Evolutionary conservation across 495 filamentous ascomycete genomes (phyloP).

Genomic region (Emericellopsis terricola): DNA sequence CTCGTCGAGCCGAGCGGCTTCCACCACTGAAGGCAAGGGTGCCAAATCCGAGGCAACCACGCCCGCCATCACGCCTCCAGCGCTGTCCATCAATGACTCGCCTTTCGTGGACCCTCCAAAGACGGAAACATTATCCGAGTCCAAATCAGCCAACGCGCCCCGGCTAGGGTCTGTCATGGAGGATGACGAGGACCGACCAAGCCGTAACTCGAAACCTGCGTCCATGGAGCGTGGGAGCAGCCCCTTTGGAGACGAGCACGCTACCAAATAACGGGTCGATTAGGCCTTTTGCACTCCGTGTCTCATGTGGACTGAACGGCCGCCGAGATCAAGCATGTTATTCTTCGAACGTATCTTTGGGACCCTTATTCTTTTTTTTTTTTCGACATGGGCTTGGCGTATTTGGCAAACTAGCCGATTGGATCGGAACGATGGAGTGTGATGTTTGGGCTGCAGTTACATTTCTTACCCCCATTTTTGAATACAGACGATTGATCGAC

Average conservation of each 20-base stretch:
- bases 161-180: conserved; percentile 35
- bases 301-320: neutral
- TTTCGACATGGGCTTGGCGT: neutral
- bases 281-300: neutral
- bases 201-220: conserved; percentile 11
- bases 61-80: too few species aligned
- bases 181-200: conserved; percentile 24
- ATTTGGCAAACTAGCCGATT: neutral
- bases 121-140: conserved; percentile 2
- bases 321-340: neutral
- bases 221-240: conserved; percentile 20
- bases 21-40: too few species aligned
- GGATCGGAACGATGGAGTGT: neutral
- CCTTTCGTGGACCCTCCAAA: conserved; percentile 39
- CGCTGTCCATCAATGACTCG: conserved; percentile 27
- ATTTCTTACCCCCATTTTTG: neutral
- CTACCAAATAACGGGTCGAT: conserved; percentile 12
- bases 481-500: neutral
- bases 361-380: neutral
- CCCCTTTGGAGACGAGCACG: conserved; percentile 39
- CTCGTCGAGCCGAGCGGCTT: too few species aligned
- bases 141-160: conserved; percentile 16
- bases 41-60: too few species aligned
- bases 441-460: neutral
- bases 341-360: neutral